Evolutionary conservation across 1,139 yeast genomes (phyloP).

Genomic region (Saccharomycopsis phalli): DNA sequence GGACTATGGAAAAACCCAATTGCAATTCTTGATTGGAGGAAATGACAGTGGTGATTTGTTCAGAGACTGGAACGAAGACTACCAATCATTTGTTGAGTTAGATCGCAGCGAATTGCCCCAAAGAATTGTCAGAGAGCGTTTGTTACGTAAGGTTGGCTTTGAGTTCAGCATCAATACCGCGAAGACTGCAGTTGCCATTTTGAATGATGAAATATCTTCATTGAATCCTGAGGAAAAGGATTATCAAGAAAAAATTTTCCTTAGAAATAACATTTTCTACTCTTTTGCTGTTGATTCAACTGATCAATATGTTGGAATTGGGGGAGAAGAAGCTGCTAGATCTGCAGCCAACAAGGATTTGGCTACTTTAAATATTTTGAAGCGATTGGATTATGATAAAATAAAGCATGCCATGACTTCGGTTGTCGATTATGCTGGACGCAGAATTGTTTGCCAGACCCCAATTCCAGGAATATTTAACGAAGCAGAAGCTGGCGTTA

Average conservation of each 20-base stretch:
- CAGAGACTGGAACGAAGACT: constrained; percentile 88
- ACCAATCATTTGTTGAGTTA: constrained; percentile 72
- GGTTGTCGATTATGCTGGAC: constrained; percentile 83
- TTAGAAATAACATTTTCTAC: constrained; percentile 80
- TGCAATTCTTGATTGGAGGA: constrained; percentile 45
- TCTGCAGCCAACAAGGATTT: constrained; percentile 76
- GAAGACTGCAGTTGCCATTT: constrained; percentile 69
- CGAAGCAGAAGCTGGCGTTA: constrained; percentile 30
- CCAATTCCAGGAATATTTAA: constrained; percentile 95
- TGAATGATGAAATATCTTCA: constrained; percentile 68
- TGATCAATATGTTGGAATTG: constrained; percentile 54
- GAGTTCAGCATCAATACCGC: constrained; percentile 75
- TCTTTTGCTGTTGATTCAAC: constrained; percentile 71
- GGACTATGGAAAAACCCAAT: constrained; percentile 58
- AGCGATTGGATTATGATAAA: constrained; percentile 55
- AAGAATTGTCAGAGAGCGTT: constrained; percentile 66
- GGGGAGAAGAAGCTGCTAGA: constrained; percentile 74
- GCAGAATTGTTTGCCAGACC: constrained; percentile 82
- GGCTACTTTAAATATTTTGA: constrained; percentile 58
- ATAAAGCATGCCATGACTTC: constrained; percentile 69
- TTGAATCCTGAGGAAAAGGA: constrained; percentile 60
- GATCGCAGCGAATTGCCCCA: constrained; percentile 51
- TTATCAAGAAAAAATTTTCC: constrained; percentile 52
- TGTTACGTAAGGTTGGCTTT: constrained; percentile 60
- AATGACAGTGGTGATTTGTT: constrained; percentile 48